phyloP scores from a whole-genome alignment of 805 yeast genomes.

The Lipomyces yamadae region DNA sequence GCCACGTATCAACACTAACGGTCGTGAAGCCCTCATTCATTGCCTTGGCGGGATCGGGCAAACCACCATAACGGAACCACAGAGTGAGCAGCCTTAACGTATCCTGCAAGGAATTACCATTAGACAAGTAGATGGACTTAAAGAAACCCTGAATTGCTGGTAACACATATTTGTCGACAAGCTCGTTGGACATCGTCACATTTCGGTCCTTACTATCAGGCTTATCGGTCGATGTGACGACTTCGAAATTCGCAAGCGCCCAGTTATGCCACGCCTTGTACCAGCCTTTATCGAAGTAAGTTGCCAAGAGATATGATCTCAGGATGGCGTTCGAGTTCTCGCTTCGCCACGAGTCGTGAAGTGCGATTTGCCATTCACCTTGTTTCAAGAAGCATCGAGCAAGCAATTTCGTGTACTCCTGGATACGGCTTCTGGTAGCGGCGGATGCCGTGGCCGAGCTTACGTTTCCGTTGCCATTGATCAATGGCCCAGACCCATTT shows the following conservation, averaged over 20 bases:
- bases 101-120: conserved; percentile 87
- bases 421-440: conserved; percentile 57
- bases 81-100: conserved; percentile 85
- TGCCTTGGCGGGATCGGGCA: conserved; percentile 87
- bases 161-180: conserved; percentile 83
- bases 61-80: conserved; percentile 97
- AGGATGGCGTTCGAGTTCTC: conserved; percentile 75
- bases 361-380: conserved; percentile 95
- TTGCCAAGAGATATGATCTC: conserved; percentile 90
- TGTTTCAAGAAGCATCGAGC: conserved; percentile 96
- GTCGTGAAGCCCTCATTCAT: conserved; percentile 87
- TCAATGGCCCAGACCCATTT: background rate
- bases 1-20: conserved; percentile 91
- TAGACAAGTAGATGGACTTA: conserved; percentile 88
- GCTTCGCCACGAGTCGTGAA: conserved; percentile 79
- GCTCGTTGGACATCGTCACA: conserved; percentile 44
- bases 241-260: conserved; percentile 98
- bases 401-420: conserved; percentile 78
- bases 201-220: conserved; percentile 37
- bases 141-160: conserved; percentile 97
- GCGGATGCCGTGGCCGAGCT: conserved; percentile 7
- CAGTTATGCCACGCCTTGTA: conserved; percentile 99
- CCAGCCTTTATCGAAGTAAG: conserved; percentile 92
- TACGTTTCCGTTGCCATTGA: conserved; percentile 10
- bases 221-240: conserved; percentile 63